Percentiles rank a stretch among this genome's conserved stretches.
These are phyloP conservation scores for Scedosporium boydii DNA, from an alignment of 2,329 filamentous ascomycete genomes.

Conservation along the genomic window DNA sequence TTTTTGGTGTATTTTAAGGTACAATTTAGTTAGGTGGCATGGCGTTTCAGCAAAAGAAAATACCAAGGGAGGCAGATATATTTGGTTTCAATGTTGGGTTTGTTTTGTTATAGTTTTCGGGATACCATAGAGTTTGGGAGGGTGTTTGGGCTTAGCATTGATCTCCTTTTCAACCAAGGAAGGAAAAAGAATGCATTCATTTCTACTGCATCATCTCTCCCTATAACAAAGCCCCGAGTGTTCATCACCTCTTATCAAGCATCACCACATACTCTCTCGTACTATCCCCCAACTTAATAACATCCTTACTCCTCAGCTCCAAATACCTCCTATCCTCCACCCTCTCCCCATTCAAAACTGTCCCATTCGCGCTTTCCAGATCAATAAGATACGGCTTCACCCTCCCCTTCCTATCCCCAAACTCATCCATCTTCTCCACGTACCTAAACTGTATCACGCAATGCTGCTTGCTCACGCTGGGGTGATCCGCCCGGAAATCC, in stretches of 20 bases:
- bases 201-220: not conserved
- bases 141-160: no score
- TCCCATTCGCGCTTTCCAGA: conserved; percentile 88
- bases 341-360: conserved; percentile 65
- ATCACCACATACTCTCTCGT: conserved; percentile 94
- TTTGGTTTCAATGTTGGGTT: not conserved
- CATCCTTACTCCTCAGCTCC: conserved; percentile 80
- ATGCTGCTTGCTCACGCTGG: conserved; percentile 91
- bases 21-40: not conserved
- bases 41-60: not conserved
- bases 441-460: conserved; percentile 90
- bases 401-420: conserved; percentile 68
- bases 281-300: conserved; percentile 79
- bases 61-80: no score
- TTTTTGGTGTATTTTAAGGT: not conserved
- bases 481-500: conserved; percentile 78
- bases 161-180: no score
- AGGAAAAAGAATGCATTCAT: no score
- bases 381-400: conserved; percentile 89
- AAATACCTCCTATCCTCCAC: conserved; percentile 71
- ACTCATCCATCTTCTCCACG: conserved; percentile 75
- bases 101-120: no score
- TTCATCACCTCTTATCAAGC: conserved; percentile 34
- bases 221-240: not conserved
- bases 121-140: no score